Conservation (phyloP, 345 rosid species). For the Eucalyptus camaldulensis region DNA sequence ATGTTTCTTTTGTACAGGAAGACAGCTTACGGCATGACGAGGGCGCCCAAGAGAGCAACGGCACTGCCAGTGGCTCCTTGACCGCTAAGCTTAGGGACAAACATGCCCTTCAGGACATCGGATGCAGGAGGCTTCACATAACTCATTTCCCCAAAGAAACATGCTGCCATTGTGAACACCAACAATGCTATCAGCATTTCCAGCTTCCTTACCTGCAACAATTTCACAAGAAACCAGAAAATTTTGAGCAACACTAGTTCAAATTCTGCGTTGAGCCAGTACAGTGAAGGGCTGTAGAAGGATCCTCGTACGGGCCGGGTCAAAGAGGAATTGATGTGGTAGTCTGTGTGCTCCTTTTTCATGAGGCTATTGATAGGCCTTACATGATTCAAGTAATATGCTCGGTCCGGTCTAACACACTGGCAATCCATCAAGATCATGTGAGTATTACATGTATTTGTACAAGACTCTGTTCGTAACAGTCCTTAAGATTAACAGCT, state of each 20-base stretch:
- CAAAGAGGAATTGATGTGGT: neutral
- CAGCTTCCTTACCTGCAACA: constrained; percentile 31
- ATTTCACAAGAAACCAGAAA: neutral
- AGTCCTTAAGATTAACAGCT: neutral
- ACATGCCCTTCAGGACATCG: constrained; percentile 38
- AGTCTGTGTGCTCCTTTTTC: neutral
- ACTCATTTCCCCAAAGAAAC: constrained; percentile 21
- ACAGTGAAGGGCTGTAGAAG: neutral
- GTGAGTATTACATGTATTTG: neutral
- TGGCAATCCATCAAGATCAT: neutral
- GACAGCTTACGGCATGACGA: constrained; percentile 31
- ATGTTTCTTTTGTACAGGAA: neutral
- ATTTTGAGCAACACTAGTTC: neutral
- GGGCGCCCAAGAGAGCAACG: constrained; percentile 39
- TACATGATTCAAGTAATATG: neutral
- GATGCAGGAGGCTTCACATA: constrained; percentile 32
- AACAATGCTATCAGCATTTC: constrained; percentile 23
- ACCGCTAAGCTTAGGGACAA: constrained; percentile 25
- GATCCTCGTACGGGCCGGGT: neutral
- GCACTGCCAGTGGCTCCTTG: constrained; percentile 25
- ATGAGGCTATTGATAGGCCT: neutral
- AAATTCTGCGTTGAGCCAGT: neutral
- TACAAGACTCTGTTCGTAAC: neutral
- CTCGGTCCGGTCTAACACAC: neutral
- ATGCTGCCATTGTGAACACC: constrained; percentile 37